These are phyloP conservation scores for Botrytis sinoallii DNA, from an alignment of 2,329 filamentous ascomycete genomes.

Conservation along the genomic window DNA sequence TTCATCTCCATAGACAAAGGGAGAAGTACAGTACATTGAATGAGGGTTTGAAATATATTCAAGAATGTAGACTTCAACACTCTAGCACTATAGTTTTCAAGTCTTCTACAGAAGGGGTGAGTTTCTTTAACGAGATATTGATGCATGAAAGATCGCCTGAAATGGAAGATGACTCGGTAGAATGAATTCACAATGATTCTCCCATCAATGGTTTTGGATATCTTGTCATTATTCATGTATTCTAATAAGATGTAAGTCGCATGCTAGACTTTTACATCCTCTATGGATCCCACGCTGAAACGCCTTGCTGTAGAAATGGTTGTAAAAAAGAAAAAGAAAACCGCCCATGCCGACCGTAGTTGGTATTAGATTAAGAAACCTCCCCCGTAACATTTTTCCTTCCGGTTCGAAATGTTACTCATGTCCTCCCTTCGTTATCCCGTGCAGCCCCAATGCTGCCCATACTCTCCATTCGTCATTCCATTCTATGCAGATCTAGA, in stretches of 20 bases:
- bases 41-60: not conserved
- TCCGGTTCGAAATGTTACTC: not conserved
- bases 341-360: not conserved
- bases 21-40: no score
- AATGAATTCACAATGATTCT: not conserved
- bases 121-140: not conserved
- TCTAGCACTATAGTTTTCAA: not conserved
- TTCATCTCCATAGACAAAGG: not conserved
- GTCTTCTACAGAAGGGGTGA: not conserved
- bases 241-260: not conserved
- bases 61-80: not conserved
- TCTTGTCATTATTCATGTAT: not conserved
- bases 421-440: no score
- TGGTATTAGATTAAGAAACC: not conserved
- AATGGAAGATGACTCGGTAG: not conserved
- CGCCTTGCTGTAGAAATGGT: not conserved
- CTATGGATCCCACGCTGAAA: not conserved
- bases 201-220: not conserved
- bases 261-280: not conserved
- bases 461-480: no score
- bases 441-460: not conserved
- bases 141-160: not conserved
- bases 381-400: no score
- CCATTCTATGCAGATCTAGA: not conserved
- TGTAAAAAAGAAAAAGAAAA: not conserved